Evolutionary conservation across 345 rosid genomes (phyloP), one percentile per base, ranked within the genome.

Genomic region (Ceriops tagal): DNA sequence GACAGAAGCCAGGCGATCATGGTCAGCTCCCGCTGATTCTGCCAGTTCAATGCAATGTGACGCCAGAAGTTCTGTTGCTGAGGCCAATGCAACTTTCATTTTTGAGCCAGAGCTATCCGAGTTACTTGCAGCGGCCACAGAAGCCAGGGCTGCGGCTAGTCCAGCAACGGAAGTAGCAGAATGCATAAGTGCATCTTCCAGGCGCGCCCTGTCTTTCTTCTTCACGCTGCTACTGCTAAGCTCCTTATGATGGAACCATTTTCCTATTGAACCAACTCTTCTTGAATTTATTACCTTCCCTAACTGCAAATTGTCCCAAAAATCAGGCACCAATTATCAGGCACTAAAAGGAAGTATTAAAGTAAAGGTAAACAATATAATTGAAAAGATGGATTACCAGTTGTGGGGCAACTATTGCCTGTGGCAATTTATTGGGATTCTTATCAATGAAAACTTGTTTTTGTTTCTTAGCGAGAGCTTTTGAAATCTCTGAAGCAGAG

Each of bases 121-220:
- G 63, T 74, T 82, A 58, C 87, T 85, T 24, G 85, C 80, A 18
- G 89, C 86, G n/a, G 93, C 77, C 56, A 79, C 88, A n/a, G 96
- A 83, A 26, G 99, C 97, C 77, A 95, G 72, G 8, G 88, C 99
- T n/a, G 96, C 96, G 2, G 99, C 99, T 70, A 95, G 82, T 58
- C 92, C 92, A 0, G 99, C 97, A 71, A 95, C 74, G 28, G 99
- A 89, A 57, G 91, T 65, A 30, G 96, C 85, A 8, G 99, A 86
- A 74, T 95, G 96, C 71, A 86, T 59, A 19, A 74, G 87, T 0
- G 97, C 96, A 47, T 83, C 89, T 61, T 95, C 99, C 19, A 87
- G 81, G 0, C 99, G 88, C 1, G 78, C 83, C 78, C 73, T 84
- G 24, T 95, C 99, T 73, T 91, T 95, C 85, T 85, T 93, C 86